Percentiles rank a stretch among this genome's conserved stretches.
Conservation (phyloP, 108 stramenopile genomes). For the Cylindrotheca closterium region DNA sequence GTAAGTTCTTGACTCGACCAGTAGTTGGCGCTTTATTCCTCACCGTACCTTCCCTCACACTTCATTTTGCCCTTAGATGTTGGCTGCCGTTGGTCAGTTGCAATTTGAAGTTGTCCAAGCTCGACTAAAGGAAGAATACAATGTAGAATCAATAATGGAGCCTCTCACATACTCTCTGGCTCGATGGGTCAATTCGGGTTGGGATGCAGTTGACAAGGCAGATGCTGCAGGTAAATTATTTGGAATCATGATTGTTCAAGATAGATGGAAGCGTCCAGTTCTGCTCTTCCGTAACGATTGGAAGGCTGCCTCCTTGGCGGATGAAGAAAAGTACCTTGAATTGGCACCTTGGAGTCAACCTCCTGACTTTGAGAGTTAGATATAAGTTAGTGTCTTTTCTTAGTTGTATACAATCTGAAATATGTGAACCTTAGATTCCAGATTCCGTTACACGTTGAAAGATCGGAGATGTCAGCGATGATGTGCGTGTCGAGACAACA, state of each 20-base stretch:
- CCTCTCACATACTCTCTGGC: constrained; percentile 87
- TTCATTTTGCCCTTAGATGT: constrained; percentile 32
- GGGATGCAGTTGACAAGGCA: constrained; percentile 93
- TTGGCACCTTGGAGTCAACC: constrained; percentile 75
- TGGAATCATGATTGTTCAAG: constrained; percentile 90
- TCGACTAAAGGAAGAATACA: constrained; percentile 88
- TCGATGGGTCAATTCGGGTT: constrained; percentile 91
- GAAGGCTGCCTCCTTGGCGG: constrained; percentile 85
- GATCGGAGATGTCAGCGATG: too few relatives aligned
- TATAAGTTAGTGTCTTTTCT: neutral
- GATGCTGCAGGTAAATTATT: constrained; percentile 89
- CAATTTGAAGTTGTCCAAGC: constrained; percentile 96
- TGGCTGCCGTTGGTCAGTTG: constrained; percentile 94
- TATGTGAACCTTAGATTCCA: too few relatives aligned
- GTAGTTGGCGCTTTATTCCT: neutral
- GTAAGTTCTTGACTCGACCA: neutral
- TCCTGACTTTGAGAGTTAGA: constrained; percentile 56
- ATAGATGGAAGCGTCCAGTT: constrained; percentile 90
- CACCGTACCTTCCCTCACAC: neutral
- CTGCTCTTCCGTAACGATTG: constrained; percentile 94
- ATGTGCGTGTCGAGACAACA: too few relatives aligned
- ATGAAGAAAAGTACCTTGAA: constrained; percentile 74
- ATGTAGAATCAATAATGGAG: constrained; percentile 85
- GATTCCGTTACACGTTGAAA: too few relatives aligned
- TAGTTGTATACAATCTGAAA: too few relatives aligned